Base-by-base conservation (phyloP, 768 basidiomycete genomes). In the Stropharia rugosoannulata region DNA sequence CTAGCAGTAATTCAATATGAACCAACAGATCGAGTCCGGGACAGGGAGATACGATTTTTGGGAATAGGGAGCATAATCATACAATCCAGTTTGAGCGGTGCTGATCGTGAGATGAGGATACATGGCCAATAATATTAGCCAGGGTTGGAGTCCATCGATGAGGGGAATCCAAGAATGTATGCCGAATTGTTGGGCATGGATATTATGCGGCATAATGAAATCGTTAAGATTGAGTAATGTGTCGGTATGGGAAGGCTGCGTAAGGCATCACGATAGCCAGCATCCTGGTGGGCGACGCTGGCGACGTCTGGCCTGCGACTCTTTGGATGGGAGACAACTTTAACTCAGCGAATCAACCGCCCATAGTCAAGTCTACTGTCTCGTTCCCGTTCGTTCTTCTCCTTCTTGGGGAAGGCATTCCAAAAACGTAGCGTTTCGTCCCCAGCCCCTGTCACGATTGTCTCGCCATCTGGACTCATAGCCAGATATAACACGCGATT, bases 391-490 rank as follows among this genome's bases (percentile, higher is more conserved):
- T 69, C 70, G 13, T 68, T 66, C 49, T 68, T 72, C 62, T 86
- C 87, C 60, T 76, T 81, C 71, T 84, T 86, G n/a, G 91, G 90
- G 66, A 99, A 98, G 0, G 94, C 95, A 69, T 94, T 96, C 96
- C 96, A 98, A 72, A 98, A 98, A 59, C 95, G 73, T 51, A 99
- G 73, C 3, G 96, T 99, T 74, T 98, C 96, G 69, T 99, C 96
- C 0, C 96, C 96, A 0, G 96, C 96, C 13, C 96, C 96, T 0
- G 95, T 98, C 25, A 98, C 97, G 59, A 98, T 98, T 0, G 95
- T 98, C 74, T 96, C 93, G 15, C 95, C 95, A 62, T 97, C 95
- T 0, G 95, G 95, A 65, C 88, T 91, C 92, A 95, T 95, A 3
- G 95, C 95, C n/a, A 98, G 86, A 69, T 96, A 96, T 32, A 98